phyloP scores from a whole-genome alignment of 768 basidiomycete species.

The Agaricus blazei region DNA sequence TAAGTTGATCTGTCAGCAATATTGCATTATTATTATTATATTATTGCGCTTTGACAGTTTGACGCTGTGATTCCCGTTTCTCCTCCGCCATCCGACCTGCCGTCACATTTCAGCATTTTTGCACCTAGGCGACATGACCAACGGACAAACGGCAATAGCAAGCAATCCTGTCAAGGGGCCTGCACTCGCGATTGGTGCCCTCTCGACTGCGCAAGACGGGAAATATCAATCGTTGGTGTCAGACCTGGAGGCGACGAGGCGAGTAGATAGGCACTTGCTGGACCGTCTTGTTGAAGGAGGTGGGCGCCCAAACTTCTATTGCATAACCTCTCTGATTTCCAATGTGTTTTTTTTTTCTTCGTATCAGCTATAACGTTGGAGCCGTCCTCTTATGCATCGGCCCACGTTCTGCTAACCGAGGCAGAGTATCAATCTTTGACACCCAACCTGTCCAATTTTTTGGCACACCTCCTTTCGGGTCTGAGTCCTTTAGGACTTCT shows the following conservation, averaged over 20 bases:
- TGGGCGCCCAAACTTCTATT: constrained; percentile 23
- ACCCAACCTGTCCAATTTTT: constrained; percentile 48
- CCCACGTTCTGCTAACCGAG: constrained; percentile 61
- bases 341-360: no score
- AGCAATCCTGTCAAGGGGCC: constrained; percentile 33
- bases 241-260: constrained; percentile 45
- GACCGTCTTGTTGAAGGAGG: constrained; percentile 82
- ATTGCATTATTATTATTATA: no score
- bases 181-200: constrained; percentile 73
- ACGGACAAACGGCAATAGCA: constrained; percentile 11
- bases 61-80: no score
- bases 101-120: constrained; percentile 29
- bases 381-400: constrained; percentile 52
- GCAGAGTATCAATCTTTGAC: constrained; percentile 57
- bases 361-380: constrained; percentile 51
- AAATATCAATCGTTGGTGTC: constrained; percentile 69
- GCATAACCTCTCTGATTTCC: not conserved
- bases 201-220: constrained; percentile 73
- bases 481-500: constrained; percentile 67
- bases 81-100: no score
- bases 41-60: no score
- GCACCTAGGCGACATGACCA: constrained; percentile 15
- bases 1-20: constrained; percentile 6
- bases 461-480: constrained; percentile 54
- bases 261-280: constrained; percentile 75